phyloP scores from a whole-genome alignment of 805 yeast species.

The Lipomyces sp. region DNA sequence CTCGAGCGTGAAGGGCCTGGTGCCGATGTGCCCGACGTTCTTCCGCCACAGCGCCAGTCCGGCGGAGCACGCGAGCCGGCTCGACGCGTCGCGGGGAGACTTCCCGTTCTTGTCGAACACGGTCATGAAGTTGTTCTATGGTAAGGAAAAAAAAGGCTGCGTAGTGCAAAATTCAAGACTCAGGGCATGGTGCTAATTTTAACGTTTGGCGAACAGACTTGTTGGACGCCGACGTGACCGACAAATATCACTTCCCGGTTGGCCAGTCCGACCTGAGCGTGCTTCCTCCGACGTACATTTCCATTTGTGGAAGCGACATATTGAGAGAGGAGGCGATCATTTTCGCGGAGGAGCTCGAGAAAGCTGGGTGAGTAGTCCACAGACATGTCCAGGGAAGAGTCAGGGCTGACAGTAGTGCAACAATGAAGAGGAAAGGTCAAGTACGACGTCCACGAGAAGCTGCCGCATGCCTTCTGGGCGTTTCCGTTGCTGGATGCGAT shows the following conservation, averaged over 20 bases:
- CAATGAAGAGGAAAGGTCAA: no score
- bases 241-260: not conserved
- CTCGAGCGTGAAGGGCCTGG: not conserved
- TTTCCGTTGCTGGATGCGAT: not conserved
- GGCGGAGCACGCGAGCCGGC: no score
- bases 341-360: not conserved
- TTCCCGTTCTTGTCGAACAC: no score
- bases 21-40: not conserved
- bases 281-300: not conserved
- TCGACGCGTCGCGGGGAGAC: no score
- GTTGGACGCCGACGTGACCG: not conserved
- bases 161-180: not conserved
- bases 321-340: not conserved
- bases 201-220: not conserved
- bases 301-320: not conserved
- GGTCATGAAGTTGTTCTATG: not conserved
- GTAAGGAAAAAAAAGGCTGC: not conserved
- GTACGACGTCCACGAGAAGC: not conserved
- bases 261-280: not conserved
- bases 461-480: constrained; percentile 5
- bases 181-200: no score
- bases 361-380: constrained; percentile 1
- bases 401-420: no score
- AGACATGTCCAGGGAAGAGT: no score
- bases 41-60: not conserved